These are phyloP conservation scores for Canavalia ensiformis DNA, from an alignment of 306 rosid genomes.

Conservation along the genomic window DNA sequence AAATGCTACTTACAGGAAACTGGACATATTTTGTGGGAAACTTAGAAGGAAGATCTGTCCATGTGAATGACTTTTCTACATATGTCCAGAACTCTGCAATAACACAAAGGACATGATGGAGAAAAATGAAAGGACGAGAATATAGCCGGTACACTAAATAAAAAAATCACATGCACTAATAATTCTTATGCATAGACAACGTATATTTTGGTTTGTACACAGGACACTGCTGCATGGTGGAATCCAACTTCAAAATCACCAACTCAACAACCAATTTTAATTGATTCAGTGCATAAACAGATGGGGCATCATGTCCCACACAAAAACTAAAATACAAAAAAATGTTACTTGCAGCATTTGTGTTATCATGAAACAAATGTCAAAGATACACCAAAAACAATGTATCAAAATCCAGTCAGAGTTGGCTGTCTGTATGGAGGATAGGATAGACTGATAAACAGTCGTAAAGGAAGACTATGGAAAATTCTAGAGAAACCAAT, in stretches of 20 bases:
- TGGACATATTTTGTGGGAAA: constrained; percentile 98
- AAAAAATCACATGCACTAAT: constrained; percentile 4
- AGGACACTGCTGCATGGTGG: not conserved
- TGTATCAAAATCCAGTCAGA: not conserved
- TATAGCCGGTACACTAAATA: not conserved
- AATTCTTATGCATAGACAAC: not conserved
- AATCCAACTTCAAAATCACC: constrained; percentile 5
- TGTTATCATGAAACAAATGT: constrained; percentile 10
- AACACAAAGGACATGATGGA: constrained; percentile 44
- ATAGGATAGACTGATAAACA: not conserved
- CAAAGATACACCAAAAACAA: not conserved
- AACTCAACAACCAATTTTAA: constrained; percentile 3
- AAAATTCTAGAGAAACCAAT: not conserved
- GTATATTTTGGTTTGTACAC: not conserved
- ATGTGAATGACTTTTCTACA: constrained; percentile 92
- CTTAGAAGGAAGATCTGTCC: constrained; percentile 96
- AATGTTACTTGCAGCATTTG: not conserved
- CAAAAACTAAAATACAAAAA: not conserved
- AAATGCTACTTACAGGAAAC: constrained; percentile 78
- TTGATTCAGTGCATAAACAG: not conserved
- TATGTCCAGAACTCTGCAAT: constrained; percentile 90
- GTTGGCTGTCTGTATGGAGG: too few relatives aligned
- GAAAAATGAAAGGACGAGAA: constrained; percentile 28
- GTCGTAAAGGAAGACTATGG: not conserved
- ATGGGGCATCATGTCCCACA: constrained; percentile 2